These are phyloP conservation scores for Favolaschia claudopus DNA, from an alignment of 768 basidiomycete species.

Conservation along the genomic window DNA sequence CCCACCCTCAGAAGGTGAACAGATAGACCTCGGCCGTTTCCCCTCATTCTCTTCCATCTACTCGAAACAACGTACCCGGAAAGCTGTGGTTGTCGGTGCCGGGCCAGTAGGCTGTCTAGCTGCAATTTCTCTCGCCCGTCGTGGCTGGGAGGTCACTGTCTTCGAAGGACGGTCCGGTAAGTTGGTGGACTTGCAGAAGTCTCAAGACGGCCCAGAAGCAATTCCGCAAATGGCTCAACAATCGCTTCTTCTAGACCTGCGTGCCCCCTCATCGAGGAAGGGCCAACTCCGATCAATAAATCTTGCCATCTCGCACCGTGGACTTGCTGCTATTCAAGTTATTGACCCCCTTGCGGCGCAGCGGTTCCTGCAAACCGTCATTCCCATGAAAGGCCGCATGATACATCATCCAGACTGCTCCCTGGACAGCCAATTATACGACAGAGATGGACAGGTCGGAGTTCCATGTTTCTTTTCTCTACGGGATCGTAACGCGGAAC, in stretches of 20 bases:
- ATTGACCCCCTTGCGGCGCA: conserved; percentile 77
- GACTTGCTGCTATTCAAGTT: conserved; percentile 85
- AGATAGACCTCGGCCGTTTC: neutral
- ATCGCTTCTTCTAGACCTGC: conserved; percentile 63
- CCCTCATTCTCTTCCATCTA: neutral
- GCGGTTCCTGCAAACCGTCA: conserved; percentile 77
- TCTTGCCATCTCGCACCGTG: conserved; percentile 92
- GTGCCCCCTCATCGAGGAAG: conserved; percentile 72
- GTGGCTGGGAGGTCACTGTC: conserved; percentile 84
- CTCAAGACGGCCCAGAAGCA: conserved; percentile 29
- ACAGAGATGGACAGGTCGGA: conserved; percentile 85
- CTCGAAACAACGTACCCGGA: conserved; percentile 11
- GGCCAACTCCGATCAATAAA: conserved; percentile 91
- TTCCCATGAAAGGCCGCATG: conserved; percentile 97
- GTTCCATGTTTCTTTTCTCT: conserved; percentile 25
- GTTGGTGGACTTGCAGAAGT: conserved; percentile 24
- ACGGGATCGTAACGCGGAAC: conserved; percentile 18
- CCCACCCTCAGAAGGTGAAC: neutral
- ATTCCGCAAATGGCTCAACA: conserved; percentile 25
- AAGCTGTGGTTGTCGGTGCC: conserved; percentile 78
- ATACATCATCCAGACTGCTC: conserved; percentile 82
- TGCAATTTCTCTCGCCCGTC: conserved; percentile 84
- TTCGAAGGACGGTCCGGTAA: conserved; percentile 84
- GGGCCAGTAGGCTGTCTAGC: conserved; percentile 95
- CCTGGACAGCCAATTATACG: conserved; percentile 86